phyloP scores from a whole-genome alignment of 2,329 filamentous ascomycete species.

The Cladosporium sp. region DNA sequence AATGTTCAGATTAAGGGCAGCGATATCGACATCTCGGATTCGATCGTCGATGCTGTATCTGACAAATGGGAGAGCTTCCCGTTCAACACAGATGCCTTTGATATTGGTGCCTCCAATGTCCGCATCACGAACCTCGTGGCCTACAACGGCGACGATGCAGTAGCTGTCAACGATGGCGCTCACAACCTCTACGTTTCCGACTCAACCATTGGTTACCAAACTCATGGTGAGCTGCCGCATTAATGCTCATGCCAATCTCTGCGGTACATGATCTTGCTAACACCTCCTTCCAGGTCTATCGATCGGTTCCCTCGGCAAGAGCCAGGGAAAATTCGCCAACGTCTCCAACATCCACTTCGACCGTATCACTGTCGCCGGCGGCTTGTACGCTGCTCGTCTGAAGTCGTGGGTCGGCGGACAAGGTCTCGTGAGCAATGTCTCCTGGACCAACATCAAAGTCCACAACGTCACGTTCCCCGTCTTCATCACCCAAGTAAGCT shows the following conservation, averaged over 20 bases:
- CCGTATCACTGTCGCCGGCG: constrained; percentile 46
- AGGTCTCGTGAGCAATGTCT: constrained; percentile 47
- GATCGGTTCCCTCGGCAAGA: constrained; percentile 47
- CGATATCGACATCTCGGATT: constrained; percentile 45
- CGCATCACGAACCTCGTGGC: constrained; percentile 37
- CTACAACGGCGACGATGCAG: constrained; percentile 50
- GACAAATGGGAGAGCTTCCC: constrained; percentile 42
- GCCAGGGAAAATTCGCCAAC: constrained; percentile 41
- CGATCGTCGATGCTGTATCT: constrained; percentile 42
- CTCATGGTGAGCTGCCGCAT: constrained; percentile 45
- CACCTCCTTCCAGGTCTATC: constrained; percentile 37
- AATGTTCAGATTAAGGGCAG: constrained; percentile 44
- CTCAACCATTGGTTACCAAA: constrained; percentile 48
- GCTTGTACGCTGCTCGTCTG: constrained; percentile 48
- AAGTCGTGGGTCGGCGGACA: constrained; percentile 49
- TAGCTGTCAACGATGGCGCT: constrained; percentile 44
- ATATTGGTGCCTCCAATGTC: constrained; percentile 38
- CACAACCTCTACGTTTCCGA: constrained; percentile 44
- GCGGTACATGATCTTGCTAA: constrained; percentile 38
- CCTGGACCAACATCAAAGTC: constrained; percentile 47
- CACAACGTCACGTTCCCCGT: constrained; percentile 52
- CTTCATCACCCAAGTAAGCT: constrained; percentile 42
- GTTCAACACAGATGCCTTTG: constrained; percentile 47
- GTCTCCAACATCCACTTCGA: constrained; percentile 48
- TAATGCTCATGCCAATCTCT: constrained; percentile 38